Evolutionary conservation across 441 rosid genomes (phyloP).

Genomic region (Eruca vesicaria): DNA sequence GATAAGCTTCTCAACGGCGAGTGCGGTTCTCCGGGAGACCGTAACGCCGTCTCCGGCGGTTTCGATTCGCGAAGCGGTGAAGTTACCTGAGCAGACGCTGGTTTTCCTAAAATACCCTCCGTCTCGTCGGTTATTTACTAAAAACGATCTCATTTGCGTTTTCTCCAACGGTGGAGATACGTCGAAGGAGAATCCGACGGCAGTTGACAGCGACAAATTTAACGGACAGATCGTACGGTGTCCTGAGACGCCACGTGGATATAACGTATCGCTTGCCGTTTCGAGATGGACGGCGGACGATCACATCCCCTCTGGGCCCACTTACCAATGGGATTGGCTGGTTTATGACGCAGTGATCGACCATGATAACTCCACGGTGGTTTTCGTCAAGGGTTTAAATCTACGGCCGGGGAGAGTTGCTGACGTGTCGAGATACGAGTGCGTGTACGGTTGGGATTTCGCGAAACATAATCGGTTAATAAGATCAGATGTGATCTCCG

Average conservation of each 20-base stretch:
- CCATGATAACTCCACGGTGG: constrained; percentile 63
- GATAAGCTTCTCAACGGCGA: constrained; percentile 33
- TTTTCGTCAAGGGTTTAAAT: constrained; percentile 77
- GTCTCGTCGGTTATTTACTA: constrained; percentile 45
- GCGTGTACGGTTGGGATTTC: constrained; percentile 89
- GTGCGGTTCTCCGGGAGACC: constrained; percentile 23
- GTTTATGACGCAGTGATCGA: constrained; percentile 78
- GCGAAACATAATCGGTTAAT: constrained; percentile 43
- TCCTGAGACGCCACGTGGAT: constrained; percentile 50
- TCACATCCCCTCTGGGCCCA: constrained; percentile 40
- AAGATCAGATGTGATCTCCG: constrained; percentile 51
- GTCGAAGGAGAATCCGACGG: constrained; percentile 35
- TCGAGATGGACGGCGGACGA: constrained; percentile 35
- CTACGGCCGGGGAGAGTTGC: constrained; percentile 61
- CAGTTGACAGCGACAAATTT: constrained; percentile 33
- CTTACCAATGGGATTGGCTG: constrained; percentile 58
- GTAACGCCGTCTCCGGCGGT: constrained; percentile 29
- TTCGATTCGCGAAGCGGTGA: constrained; percentile 52
- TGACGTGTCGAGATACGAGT: constrained; percentile 65
- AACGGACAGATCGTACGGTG: constrained; percentile 71
- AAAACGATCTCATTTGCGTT: constrained; percentile 56
- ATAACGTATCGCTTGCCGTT: constrained; percentile 36
- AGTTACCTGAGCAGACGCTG: constrained; percentile 65
- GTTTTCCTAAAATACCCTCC: constrained; percentile 62
- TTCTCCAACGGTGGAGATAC: constrained; percentile 43